Base-by-base conservation (phyloP, 2,329 filamentous ascomycete genomes). In the Colletotrichum lini region DNA sequence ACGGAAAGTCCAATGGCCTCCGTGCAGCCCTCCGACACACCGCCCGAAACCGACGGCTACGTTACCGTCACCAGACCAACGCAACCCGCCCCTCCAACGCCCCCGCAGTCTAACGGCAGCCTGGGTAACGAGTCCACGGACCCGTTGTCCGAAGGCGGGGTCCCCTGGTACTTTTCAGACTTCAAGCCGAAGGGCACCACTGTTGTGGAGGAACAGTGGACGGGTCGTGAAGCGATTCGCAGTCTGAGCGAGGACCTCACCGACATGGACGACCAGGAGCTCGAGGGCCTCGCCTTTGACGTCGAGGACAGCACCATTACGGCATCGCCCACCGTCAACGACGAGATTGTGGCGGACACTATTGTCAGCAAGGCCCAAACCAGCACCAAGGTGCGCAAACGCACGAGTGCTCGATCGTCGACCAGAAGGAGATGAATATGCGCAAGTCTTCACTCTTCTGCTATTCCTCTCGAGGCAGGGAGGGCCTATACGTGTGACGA, bases 181-280 rank as follows among this genome's bases (percentile, higher is more conserved):
- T 97, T 97, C 78, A 90, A 96, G 62, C 92, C 93, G 1, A 65
- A 90, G 64, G 96, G 95, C 67, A 97, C 94, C 0, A 96, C 92
- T 0, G 89, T 96, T 12, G 86, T 93, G 66, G 92, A 92, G 74
- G 93, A 96, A 81, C 87, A 90, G 63, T 94, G 91, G 86, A 90
- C 89, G 0, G 93, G 92, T 2, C 88, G 91, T 44, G 93, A 95
- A 66, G 90, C 93, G 0, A 82, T 86, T 45, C 84, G 88, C 38
- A 85, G 84, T 75, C 91, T 96, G 81, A 97, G 94, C 76, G 95
- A 98, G 80, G 94, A 96, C 75, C 86, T 98, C 26, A 97, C 93
- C 67, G 96, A 98, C 78, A 91, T 98, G 79, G 95, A 97, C 76
- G 95, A 98, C 74, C 95, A 97, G 62, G 94, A 96, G 82, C 85